Conservation (phyloP, 2,329 filamentous ascomycete genomes). For the Zymoseptoria pseudotritici region DNA sequence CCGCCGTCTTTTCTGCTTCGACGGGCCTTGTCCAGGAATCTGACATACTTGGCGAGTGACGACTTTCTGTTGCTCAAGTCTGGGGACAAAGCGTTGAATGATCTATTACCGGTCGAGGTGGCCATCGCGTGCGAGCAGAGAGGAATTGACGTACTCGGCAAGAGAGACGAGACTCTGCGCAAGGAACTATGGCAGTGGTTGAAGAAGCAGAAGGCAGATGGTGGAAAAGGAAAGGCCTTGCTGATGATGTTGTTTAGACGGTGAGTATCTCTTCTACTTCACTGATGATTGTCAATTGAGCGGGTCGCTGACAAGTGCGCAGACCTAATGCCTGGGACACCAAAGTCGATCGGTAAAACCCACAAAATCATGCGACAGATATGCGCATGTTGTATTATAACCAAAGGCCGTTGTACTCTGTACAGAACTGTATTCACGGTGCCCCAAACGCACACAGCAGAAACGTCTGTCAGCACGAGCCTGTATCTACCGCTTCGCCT, state of each 20-base stretch:
- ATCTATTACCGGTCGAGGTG: constrained; percentile 36
- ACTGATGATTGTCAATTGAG: not conserved
- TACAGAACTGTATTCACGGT: not conserved
- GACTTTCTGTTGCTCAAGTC: constrained; percentile 60
- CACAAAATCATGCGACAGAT: not conserved
- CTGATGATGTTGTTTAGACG: constrained; percentile 30
- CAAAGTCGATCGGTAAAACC: not conserved
- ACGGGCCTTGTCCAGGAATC: constrained; percentile 45
- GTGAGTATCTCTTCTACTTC: constrained; percentile 18
- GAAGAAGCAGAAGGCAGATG: constrained; percentile 32
- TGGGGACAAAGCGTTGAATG: constrained; percentile 49
- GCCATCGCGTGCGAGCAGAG: constrained; percentile 32
- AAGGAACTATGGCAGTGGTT: constrained; percentile 35
- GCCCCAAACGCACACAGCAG: not conserved
- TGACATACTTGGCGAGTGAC: constrained; percentile 62
- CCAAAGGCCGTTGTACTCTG: not conserved
- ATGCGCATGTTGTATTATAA: not conserved
- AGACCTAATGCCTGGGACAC: constrained; percentile 16
- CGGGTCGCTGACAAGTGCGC: not conserved
- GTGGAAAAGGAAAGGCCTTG: constrained; percentile 22
- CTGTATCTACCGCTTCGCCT: not conserved
- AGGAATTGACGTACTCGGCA: constrained; percentile 28
- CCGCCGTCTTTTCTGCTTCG: constrained; percentile 47
- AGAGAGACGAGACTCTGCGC: constrained; percentile 20
- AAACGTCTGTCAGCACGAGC: not conserved